These are phyloP conservation scores for Elongisporangium undulatum DNA, from an alignment of 352 stramenopile genomes.

Conservation along the genomic window DNA sequence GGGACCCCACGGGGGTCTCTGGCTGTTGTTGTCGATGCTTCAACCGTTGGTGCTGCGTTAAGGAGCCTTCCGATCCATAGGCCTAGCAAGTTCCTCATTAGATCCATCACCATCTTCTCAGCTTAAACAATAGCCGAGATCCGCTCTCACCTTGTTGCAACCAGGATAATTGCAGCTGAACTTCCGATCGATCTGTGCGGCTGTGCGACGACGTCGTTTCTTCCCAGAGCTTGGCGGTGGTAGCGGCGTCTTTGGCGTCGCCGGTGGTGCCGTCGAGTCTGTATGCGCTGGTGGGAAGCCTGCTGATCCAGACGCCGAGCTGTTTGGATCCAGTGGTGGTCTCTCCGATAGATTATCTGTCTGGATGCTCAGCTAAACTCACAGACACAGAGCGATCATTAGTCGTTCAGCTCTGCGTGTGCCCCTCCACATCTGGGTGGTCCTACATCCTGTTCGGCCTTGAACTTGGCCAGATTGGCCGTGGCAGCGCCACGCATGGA, in stretches of 20 bases:
- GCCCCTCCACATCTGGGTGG: background rate
- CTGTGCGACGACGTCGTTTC: conserved; percentile 64
- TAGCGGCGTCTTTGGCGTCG: conserved; percentile 22
- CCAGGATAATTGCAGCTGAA: conserved; percentile 55
- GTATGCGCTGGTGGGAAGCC: conserved; percentile 9
- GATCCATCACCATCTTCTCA: conserved; percentile 1
- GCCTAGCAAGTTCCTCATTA: conserved; percentile 24
- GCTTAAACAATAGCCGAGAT: conserved; percentile 1
- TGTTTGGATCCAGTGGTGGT: conserved; percentile 1
- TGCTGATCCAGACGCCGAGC: conserved; percentile 13
- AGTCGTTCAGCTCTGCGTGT: conserved; percentile 4
- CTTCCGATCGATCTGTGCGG: conserved; percentile 81
- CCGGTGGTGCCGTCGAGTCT: conserved; percentile 7
- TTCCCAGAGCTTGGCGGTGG: conserved; percentile 49
- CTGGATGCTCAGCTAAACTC: conserved; percentile 48
- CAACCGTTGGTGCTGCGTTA: conserved; percentile 76
- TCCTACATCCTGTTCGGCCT: conserved; percentile 45
- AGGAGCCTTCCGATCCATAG: conserved; percentile 74
- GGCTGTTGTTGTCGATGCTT: conserved; percentile 53
- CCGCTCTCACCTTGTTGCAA: conserved; percentile 49
- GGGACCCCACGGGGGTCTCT: conserved; percentile 15
- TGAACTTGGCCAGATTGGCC: conserved; percentile 40
- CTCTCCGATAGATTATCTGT: conserved; percentile 29
- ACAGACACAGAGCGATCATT: conserved; percentile 2
- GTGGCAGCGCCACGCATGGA: conserved; percentile 7